phyloP scores from a whole-genome alignment of 208 protist species.

The Trypanosoma conorhini region DNA sequence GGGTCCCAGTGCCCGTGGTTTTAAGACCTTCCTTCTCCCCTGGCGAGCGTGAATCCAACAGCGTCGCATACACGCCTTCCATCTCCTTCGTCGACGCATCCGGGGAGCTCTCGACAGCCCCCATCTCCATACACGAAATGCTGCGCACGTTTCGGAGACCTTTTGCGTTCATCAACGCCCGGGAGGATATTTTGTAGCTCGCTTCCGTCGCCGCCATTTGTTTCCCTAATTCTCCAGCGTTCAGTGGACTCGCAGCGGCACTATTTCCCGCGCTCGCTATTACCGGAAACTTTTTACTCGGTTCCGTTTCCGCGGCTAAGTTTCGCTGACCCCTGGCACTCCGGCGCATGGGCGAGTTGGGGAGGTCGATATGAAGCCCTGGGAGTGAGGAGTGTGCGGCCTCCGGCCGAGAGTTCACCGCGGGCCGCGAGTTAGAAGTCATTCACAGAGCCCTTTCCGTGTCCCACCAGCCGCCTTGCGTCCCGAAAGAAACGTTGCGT shows the following conservation, averaged over 20 bases:
- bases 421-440: neutral
- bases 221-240: conserved; percentile 12
- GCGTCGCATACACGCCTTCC: neutral
- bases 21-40: neutral
- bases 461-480: neutral
- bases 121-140: neutral
- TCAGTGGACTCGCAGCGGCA: conserved; percentile 12
- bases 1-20: neutral
- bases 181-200: conserved; percentile 25
- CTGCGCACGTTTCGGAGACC: conserved; percentile 9
- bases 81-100: conserved; percentile 12
- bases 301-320: neutral
- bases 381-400: neutral
- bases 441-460: neutral
- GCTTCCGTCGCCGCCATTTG: conserved; percentile 20
- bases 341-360: conserved; percentile 2
- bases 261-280: neutral
- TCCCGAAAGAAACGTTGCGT: neutral
- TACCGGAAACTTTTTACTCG: neutral
- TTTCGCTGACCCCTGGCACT: neutral
- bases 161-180: conserved; percentile 13
- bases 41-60: neutral
- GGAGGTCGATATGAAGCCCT: conserved; percentile 9
- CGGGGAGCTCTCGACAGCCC: neutral
- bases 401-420: neutral